Conservation (phyloP, 768 basidiomycete genomes). For the Favolaschia claudopus region DNA sequence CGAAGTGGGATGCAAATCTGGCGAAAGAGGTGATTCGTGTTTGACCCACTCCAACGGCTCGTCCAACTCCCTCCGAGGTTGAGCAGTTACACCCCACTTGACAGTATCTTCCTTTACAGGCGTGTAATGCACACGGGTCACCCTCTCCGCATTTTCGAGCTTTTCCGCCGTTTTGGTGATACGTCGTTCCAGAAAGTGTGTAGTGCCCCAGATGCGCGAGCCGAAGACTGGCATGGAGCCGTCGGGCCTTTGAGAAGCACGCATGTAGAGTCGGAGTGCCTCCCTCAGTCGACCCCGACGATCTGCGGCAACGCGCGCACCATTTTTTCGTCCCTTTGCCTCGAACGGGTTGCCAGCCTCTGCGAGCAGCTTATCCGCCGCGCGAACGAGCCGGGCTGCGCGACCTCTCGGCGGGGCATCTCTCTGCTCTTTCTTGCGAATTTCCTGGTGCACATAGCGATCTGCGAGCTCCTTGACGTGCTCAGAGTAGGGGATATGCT, state of each 20-base stretch:
- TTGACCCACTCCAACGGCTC: no score
- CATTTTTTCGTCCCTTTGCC: no score
- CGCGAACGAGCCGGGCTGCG: not conserved
- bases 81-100: not conserved
- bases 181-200: not conserved
- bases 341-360: no score
- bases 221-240: slow-evolving; percentile 4
- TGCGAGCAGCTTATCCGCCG: not conserved
- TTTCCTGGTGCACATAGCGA: no score
- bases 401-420: not conserved
- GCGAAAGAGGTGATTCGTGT: no score
- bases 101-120: not conserved
- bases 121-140: not conserved
- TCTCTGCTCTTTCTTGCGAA: not conserved
- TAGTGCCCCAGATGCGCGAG: slow-evolving; percentile 13
- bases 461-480: no score
- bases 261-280: slow-evolving; percentile 10
- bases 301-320: not conserved
- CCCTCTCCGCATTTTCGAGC: not conserved
- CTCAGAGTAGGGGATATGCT: no score
- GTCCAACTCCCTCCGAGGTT: no score
- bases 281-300: not conserved
- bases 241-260: not conserved
- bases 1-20: no score
- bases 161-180: not conserved